These are phyloP conservation scores for Exophiala sp. DNA, from an alignment of 2,329 filamentous ascomycete genomes.

Conservation along the genomic window DNA sequence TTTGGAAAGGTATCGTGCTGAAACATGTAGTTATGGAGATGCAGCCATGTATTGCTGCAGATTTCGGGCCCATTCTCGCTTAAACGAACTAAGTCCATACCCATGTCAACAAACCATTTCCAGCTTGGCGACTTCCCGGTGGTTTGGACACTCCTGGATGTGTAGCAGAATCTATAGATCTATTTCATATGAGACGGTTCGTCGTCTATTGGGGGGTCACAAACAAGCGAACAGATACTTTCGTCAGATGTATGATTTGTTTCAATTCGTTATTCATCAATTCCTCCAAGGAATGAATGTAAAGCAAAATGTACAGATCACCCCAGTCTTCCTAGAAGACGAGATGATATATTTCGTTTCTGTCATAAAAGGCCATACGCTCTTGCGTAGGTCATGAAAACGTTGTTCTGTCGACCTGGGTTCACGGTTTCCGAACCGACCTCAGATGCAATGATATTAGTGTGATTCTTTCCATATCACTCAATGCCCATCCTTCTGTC, in stretches of 20 bases:
- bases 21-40: background rate
- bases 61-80: conserved; percentile 9
- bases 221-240: background rate
- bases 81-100: background rate
- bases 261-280: conserved; percentile 16
- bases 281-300: conserved; percentile 14
- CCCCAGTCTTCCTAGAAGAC: background rate
- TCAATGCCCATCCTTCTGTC: background rate
- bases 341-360: conserved; percentile 2
- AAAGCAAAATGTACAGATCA: conserved; percentile 13
- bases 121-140: background rate
- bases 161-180: too few species aligned
- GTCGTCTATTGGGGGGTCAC: background rate
- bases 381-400: conserved; percentile 4
- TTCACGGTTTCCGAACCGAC: conserved; percentile 5
- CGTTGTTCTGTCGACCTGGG: conserved; percentile 17
- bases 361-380: conserved; percentile 1
- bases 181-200: background rate
- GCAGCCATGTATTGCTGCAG: too few species aligned
- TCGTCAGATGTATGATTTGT: background rate
- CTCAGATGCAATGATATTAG: conserved; percentile 2
- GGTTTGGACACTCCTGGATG: too few species aligned
- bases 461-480: background rate
- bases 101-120: background rate
- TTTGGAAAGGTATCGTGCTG: background rate